These are phyloP conservation scores for Tuber aestivum DNA, from an alignment of 495 filamentous ascomycete genomes.

Conservation along the genomic window DNA sequence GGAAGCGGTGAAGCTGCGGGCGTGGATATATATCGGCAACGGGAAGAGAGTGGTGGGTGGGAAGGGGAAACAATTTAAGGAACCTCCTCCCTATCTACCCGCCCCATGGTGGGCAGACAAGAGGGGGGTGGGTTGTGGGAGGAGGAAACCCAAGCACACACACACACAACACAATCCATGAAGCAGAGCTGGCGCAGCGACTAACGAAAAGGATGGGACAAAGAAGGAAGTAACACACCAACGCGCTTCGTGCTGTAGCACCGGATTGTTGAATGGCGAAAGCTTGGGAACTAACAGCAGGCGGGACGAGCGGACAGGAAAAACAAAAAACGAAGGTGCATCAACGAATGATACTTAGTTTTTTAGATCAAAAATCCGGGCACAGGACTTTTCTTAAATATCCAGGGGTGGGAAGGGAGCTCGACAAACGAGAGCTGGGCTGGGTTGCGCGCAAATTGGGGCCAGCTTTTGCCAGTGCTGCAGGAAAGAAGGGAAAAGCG, in stretches of 20 bases:
- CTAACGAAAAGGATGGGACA: background rate
- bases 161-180: background rate
- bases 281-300: background rate
- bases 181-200: background rate
- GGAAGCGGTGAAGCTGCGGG: conserved; percentile 22
- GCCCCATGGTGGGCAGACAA: conserved; percentile 20
- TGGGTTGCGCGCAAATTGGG: conserved; percentile 17
- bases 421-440: conserved; percentile 10
- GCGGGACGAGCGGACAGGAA: background rate
- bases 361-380: conserved; percentile 27
- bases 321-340: background rate
- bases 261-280: background rate
- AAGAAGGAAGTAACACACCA: background rate
- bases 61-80: conserved; percentile 6
- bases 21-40: conserved; percentile 15
- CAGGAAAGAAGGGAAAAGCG: conserved; percentile 14
- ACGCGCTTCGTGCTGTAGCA: background rate
- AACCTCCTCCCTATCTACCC: conserved; percentile 16
- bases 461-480: conserved; percentile 12
- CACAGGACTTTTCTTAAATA: conserved; percentile 30
- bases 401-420: conserved; percentile 24
- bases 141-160: background rate
- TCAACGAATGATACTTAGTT: background rate
- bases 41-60: conserved; percentile 2
- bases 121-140: conserved; percentile 7